Conservation (phyloP, 2,329 filamentous ascomycete genomes). For the Cytospora leucostoma region DNA sequence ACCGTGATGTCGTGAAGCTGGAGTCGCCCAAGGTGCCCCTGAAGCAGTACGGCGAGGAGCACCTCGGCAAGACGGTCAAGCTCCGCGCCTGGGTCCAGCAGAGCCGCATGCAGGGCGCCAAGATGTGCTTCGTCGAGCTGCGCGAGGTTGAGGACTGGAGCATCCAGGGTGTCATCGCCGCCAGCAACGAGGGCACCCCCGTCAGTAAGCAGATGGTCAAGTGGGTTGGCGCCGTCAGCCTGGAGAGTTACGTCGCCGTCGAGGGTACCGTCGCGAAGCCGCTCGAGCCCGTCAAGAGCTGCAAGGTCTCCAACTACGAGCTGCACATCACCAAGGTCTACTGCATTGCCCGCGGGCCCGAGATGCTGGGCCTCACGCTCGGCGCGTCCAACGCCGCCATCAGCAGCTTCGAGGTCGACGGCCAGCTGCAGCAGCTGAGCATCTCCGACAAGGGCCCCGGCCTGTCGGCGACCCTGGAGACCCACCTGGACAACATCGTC, state of each 20-base stretch:
- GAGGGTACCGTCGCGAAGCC: constrained; percentile 81
- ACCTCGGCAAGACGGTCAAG: constrained; percentile 70
- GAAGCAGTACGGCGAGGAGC: constrained; percentile 61
- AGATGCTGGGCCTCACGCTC: constrained; percentile 59
- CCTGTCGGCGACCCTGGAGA: constrained; percentile 76
- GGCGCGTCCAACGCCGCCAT: constrained; percentile 57
- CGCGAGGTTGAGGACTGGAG: constrained; percentile 73
- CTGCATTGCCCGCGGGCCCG: constrained; percentile 66
- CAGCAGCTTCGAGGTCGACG: constrained; percentile 61
- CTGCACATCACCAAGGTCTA: constrained; percentile 87
- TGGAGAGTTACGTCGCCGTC: constrained; percentile 81
- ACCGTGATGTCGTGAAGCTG: constrained; percentile 54
- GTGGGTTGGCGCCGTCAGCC: constrained; percentile 72
- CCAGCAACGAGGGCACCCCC: constrained; percentile 61
- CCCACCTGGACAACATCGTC: constrained; percentile 85
- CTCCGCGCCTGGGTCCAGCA: constrained; percentile 86
- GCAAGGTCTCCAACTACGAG: constrained; percentile 77
- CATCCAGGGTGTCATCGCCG: constrained; percentile 78
- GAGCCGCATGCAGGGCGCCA: constrained; percentile 82
- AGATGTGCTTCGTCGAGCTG: constrained; percentile 88
- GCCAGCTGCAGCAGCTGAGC: constrained; percentile 44
- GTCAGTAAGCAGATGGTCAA: constrained; percentile 92
- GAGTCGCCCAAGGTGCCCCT: constrained; percentile 57
- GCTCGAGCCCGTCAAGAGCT: constrained; percentile 84
- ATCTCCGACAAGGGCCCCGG: constrained; percentile 42